Evolutionary conservation across 768 basidiomycete genomes (phyloP).

Genomic region (Lactarius akahatsu): DNA sequence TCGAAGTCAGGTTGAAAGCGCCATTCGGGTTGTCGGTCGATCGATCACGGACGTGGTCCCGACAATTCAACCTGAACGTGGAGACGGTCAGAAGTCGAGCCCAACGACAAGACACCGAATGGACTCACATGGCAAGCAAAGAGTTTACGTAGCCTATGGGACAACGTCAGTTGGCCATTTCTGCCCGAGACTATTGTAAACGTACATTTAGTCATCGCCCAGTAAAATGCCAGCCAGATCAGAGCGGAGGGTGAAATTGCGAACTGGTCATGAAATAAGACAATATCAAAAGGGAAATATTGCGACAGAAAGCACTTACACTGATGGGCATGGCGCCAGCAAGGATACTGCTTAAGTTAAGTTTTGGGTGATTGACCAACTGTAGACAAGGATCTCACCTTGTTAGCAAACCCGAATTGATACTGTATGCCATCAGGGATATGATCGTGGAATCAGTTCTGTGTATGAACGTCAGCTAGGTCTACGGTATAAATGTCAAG

Average conservation of each 20-base stretch:
- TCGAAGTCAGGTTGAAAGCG: not conserved
- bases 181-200: not conserved
- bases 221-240: not conserved
- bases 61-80: not conserved
- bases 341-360: not conserved
- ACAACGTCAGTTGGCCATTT: not conserved
- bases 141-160: not conserved
- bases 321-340: not conserved
- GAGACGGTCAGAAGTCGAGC: not conserved
- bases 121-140: not conserved
- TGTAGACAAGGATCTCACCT: not conserved
- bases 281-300: not conserved
- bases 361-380: not conserved
- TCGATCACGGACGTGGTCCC: not conserved
- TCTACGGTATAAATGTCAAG: not conserved
- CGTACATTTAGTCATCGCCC: not conserved
- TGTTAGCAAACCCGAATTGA: not conserved
- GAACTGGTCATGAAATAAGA: not conserved
- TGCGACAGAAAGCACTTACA: not conserved
- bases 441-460: not conserved
- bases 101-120: not conserved
- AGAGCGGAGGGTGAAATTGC: not conserved
- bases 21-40: not conserved
- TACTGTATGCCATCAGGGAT: not conserved
- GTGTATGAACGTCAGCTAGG: not conserved